These are phyloP conservation scores for Anisogramma anomala DNA, from an alignment of 2,329 filamentous ascomycete genomes.

Conservation along the genomic window DNA sequence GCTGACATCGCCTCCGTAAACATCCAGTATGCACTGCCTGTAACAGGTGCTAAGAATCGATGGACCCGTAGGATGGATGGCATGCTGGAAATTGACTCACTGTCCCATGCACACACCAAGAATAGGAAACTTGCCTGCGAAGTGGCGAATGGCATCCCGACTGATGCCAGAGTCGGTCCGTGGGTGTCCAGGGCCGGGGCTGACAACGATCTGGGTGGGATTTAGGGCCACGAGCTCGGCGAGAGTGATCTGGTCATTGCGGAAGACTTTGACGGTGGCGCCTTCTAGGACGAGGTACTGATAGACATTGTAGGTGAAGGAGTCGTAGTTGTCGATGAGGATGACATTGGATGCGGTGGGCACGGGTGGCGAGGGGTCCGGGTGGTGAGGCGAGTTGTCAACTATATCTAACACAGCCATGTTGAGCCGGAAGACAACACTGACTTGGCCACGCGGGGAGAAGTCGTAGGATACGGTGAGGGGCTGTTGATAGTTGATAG, in stretches of 20 bases:
- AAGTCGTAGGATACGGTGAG: neutral
- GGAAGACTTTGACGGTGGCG: slow-evolving; percentile 75
- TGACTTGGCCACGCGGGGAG: neutral
- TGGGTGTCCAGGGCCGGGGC: slow-evolving; percentile 89
- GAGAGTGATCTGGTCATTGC: slow-evolving; percentile 84
- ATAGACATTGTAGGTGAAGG: slow-evolving; percentile 98
- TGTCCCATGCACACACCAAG: slow-evolving; percentile 99
- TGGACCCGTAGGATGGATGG: slow-evolving; percentile 12
- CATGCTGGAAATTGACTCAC: slow-evolving; percentile 35
- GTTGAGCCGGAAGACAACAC: slow-evolving; percentile 17
- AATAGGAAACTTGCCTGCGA: slow-evolving; percentile 87
- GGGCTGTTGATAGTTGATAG: no score
- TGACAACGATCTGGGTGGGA: slow-evolving; percentile 88
- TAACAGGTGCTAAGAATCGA: slow-evolving; percentile 6
- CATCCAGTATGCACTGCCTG: slow-evolving; percentile 89
- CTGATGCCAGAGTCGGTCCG: slow-evolving; percentile 85
- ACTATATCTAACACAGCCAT: slow-evolving; percentile 40
- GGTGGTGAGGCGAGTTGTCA: slow-evolving; percentile 82
- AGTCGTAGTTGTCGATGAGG: slow-evolving; percentile 98
- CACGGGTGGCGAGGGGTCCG: slow-evolving; percentile 60
- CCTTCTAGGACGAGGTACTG: slow-evolving; percentile 97
- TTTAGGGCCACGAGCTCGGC: slow-evolving; percentile 72
- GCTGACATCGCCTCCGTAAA: slow-evolving; percentile 82
- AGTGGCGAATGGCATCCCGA: slow-evolving; percentile 80
- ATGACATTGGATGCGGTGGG: slow-evolving; percentile 79